phyloP scores from a whole-genome alignment of 306 rosid species.

The Oemleria cerasiformis region DNA sequence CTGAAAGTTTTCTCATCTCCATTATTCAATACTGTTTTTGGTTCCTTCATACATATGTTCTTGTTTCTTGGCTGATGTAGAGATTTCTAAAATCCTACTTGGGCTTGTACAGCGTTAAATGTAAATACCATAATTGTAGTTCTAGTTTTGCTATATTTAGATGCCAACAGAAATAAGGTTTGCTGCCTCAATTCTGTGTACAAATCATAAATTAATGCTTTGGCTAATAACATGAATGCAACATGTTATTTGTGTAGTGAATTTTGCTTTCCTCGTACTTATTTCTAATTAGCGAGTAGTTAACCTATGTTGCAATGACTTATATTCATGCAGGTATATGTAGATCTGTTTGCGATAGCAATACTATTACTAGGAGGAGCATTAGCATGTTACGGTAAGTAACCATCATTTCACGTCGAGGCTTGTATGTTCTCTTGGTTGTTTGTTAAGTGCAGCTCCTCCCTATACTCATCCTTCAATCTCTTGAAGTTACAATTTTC shows the following conservation, averaged over 20 bases:
- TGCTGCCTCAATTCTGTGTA: neutral
- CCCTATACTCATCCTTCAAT: neutral
- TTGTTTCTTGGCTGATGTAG: neutral
- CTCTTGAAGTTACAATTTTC: neutral
- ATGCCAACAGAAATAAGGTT: neutral
- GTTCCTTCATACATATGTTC: no score
- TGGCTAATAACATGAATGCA: neutral
- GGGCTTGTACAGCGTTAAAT: neutral
- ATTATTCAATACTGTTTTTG: no score
- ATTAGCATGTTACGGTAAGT: constrained; percentile 80
- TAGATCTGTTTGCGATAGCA: constrained; percentile 58
- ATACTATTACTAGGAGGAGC: constrained; percentile 77
- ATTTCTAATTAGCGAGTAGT: neutral
- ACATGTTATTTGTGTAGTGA: neutral
- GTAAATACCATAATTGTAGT: neutral
- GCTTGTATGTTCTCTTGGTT: constrained; percentile 18
- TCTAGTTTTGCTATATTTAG: neutral
- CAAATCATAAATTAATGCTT: neutral
- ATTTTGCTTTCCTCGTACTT: neutral
- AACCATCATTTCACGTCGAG: constrained; percentile 16
- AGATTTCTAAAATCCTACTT: neutral
- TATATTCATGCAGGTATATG: constrained; percentile 72
- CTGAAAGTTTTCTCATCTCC: no score
- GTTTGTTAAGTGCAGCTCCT: constrained; percentile 1
- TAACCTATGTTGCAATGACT: constrained; percentile 23